These are phyloP conservation scores for Chrysophaeum taylorii DNA, from an alignment of 352 stramenopile species.

Conservation along the genomic window DNA sequence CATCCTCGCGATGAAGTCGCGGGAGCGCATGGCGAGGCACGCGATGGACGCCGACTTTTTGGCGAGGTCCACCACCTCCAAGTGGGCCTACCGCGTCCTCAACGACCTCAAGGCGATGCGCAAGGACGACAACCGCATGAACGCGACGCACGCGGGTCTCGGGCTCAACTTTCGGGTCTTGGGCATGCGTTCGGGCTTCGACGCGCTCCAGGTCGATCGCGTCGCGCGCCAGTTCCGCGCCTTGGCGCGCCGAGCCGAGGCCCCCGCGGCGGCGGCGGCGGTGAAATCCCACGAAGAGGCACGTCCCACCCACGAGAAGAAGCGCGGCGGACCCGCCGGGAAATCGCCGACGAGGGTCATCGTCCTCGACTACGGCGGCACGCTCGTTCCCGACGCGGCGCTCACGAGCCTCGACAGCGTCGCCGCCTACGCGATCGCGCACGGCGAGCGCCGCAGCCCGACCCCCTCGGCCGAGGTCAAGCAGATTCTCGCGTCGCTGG, in stretches of 20 bases:
- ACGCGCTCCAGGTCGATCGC: conserved; percentile 74
- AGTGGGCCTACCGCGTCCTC: conserved; percentile 92
- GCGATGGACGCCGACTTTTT: conserved; percentile 79
- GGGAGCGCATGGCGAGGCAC: conserved; percentile 57
- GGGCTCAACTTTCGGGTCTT: conserved; percentile 89
- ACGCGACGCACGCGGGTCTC: conserved; percentile 59
- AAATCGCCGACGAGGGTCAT: conserved; percentile 62
- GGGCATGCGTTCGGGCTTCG: conserved; percentile 89
- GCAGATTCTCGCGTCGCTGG: conserved; percentile 74
- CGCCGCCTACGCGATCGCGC: conserved; percentile 57
- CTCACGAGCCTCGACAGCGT: conserved; percentile 6
- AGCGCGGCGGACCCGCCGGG: conserved; percentile 28
- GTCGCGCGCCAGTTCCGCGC: conserved; percentile 75
- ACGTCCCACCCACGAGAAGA: too few species aligned
- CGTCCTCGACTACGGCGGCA: conserved; percentile 96
- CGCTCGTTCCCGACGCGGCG: conserved; percentile 71
- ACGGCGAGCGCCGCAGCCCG: conserved; percentile 20
- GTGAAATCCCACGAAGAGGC: too few species aligned
- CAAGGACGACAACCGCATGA: not conserved
- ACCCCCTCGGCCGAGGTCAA: conserved; percentile 59
- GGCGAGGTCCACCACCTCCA: conserved; percentile 79
- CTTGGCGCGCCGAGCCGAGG: not conserved
- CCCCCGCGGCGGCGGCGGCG: not conserved
- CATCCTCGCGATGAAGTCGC: conserved; percentile 29
- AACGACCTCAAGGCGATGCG: conserved; percentile 62